A percentile compares a stretch with the other conserved stretches of the same genome.
These are phyloP conservation scores for Verticillium nubilum DNA, from an alignment of 2,329 filamentous ascomycete genomes.

Conservation along the genomic window DNA sequence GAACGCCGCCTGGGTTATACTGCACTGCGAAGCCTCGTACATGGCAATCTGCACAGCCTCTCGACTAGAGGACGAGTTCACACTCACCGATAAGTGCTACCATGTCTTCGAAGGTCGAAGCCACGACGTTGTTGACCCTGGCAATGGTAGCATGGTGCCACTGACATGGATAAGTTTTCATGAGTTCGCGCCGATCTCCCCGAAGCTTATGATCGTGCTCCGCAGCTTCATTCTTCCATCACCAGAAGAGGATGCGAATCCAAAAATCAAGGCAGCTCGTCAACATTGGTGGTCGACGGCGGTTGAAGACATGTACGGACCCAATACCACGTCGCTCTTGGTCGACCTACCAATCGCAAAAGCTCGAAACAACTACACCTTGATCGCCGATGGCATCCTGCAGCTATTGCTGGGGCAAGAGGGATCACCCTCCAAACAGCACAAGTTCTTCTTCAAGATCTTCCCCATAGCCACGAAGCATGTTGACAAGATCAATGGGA, in stretches of 20 bases:
- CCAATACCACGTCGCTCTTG: constrained; percentile 9
- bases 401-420: constrained; percentile 9
- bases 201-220: constrained; percentile 20
- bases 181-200: constrained; percentile 22
- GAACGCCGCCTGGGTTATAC: constrained; percentile 18
- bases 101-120: constrained; percentile 21
- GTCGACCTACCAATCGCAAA: constrained; percentile 18
- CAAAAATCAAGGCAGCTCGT: neutral
- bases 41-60: constrained; percentile 22
- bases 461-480: constrained; percentile 16
- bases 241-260: constrained; percentile 15
- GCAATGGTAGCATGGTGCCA: constrained; percentile 8
- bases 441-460: constrained; percentile 20
- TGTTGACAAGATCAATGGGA: constrained; percentile 19
- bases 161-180: constrained; percentile 13
- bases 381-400: constrained; percentile 11
- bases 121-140: constrained; percentile 6
- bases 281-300: neutral
- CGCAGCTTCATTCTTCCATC: constrained; percentile 13
- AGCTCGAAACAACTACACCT: constrained; percentile 17
- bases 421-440: constrained; percentile 5
- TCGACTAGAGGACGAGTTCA: constrained; percentile 13
- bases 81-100: constrained; percentile 16
- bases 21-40: constrained; percentile 16
- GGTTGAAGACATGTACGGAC: constrained; percentile 4